Evolutionary conservation across 345 rosid species (phyloP), one percentile per base, ranked within the genome.

Genomic region (Abelmoschus esculentus): DNA sequence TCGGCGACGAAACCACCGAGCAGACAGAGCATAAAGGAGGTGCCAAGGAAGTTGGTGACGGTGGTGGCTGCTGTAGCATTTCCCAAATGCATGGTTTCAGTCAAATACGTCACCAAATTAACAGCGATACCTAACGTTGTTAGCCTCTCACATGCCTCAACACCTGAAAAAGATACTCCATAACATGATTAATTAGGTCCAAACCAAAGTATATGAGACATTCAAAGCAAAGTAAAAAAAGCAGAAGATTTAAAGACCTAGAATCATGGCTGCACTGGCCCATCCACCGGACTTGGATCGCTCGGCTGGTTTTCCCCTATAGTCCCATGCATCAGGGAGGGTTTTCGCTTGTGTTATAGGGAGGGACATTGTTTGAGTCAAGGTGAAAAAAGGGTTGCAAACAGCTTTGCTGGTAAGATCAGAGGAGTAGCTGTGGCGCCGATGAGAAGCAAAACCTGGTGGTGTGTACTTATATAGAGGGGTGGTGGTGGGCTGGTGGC

Each of bases 51-150:
- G 79, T 93, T 89, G 70, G 98, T 93, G 72, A 88, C 92, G 49
- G 82, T 82, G 82, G 88, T 93, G 47, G 98, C 98, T 2, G 97
- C 80, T 26, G 85, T 75, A 44, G 98, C 96, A 82, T 88, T 93
- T 63, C 91, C 87, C 53, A 93, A 67, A 76, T 93, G 97, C 98
- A 93, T 91, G 65, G 91, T 91, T 5, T 83, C 89, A n/a, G 96
- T 93, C 86, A 91, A 34, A 77, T 93, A 93, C 4, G 97, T 93
- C 77, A 93, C 98, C 77, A 93, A 67, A 66, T 93, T 93, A 40
- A 93, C 97, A 2, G 90, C 98, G 14, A 93, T 91, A 29, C 98
- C 98, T 6, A 93, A 86, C 40, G 97, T 93, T 5, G 98, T 93
- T 13, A 93, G 81, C 80, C 98, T 84, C 84, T 93, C 97, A 67